Evolutionary conservation across 805 yeast genomes (phyloP).

Genomic region (Sugiyamaella chiloensis): DNA sequence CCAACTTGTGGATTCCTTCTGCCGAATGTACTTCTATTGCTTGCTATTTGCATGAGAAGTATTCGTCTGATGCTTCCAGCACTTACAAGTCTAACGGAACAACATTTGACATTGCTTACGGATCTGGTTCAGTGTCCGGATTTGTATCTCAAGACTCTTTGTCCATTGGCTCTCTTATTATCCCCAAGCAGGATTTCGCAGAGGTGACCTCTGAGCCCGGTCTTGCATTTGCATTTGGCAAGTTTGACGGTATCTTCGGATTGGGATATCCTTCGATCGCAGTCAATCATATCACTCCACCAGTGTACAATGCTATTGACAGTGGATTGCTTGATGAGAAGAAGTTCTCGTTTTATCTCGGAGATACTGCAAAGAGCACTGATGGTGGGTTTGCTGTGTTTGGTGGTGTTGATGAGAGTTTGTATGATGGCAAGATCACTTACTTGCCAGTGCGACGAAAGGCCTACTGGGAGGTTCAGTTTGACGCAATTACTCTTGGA

Average conservation of each 20-base stretch:
- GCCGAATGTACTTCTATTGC: slow-evolving; percentile 88
- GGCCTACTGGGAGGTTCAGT: slow-evolving; percentile 99
- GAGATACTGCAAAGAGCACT: slow-evolving; percentile 63
- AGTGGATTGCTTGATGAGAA: slow-evolving; percentile 79
- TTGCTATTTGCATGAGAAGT: slow-evolving; percentile 89
- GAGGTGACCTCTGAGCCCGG: slow-evolving; percentile 98
- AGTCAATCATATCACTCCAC: slow-evolving; percentile 87
- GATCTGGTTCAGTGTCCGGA: slow-evolving; percentile 91
- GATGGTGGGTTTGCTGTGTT: slow-evolving; percentile 91
- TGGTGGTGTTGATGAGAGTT: slow-evolving; percentile 84
- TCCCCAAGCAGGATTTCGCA: slow-evolving; percentile 89
- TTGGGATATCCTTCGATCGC: slow-evolving; percentile 90
- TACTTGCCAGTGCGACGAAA: slow-evolving; percentile 98
- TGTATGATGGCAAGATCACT: slow-evolving; percentile 78
- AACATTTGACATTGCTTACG: slow-evolving; percentile 81
- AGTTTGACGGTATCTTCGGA: slow-evolving; percentile 96
- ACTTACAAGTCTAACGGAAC: slow-evolving; percentile 85
- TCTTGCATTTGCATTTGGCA: slow-evolving; percentile 95
- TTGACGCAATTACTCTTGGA: slow-evolving; percentile 88
- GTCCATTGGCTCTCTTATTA: slow-evolving; percentile 75
- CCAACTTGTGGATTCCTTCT: slow-evolving; percentile 96
- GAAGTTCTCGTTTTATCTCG: slow-evolving; percentile 87
- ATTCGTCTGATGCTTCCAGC: slow-evolving; percentile 78
- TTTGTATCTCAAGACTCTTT: slow-evolving; percentile 84
- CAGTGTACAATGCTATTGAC: slow-evolving; percentile 83